Evolutionary conservation across 345 rosid species (phyloP).

Genomic region (Triadica sebifera): DNA sequence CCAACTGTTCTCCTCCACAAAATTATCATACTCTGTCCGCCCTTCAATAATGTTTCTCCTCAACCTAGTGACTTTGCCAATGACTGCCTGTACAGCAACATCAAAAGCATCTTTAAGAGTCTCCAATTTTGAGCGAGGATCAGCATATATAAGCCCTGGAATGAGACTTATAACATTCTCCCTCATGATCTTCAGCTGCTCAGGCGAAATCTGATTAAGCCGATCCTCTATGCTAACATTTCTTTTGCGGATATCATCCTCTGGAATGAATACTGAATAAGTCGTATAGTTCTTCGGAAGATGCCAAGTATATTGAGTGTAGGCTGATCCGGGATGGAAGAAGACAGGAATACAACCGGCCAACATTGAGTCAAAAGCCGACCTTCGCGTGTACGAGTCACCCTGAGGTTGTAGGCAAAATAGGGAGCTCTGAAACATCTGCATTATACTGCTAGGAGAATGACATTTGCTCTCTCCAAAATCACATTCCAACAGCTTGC

Average conservation of each 20-base stretch:
- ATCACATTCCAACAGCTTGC: conserved; percentile 79
- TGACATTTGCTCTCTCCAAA: conserved; percentile 93
- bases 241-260: conserved; percentile 67
- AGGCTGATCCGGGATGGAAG: conserved; percentile 93
- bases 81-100: conserved; percentile 72
- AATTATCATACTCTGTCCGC: conserved; percentile 71
- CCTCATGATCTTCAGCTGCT: conserved; percentile 72
- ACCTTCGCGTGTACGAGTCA: conserved; percentile 82
- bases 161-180: conserved; percentile 72
- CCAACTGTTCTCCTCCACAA: conserved; percentile 91
- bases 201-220: conserved; percentile 60
- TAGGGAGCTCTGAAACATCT: conserved; percentile 76
- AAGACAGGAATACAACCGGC: conserved; percentile 92
- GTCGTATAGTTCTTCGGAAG: conserved; percentile 74
- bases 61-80: conserved; percentile 73
- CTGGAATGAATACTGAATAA: conserved; percentile 87
- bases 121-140: conserved; percentile 69
- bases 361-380: conserved; percentile 83
- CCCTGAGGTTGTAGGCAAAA: conserved; percentile 94
- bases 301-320: conserved; percentile 89
- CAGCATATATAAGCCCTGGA: conserved; percentile 68
- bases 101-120: conserved; percentile 74
- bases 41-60: conserved; percentile 72
- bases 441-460: conserved; percentile 87
- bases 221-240: conserved; percentile 72